A percentile compares a stretch with the other conserved stretches of the same genome.
Conservation (phyloP, 805 yeast genomes). For the Suhomyces sp. region DNA sequence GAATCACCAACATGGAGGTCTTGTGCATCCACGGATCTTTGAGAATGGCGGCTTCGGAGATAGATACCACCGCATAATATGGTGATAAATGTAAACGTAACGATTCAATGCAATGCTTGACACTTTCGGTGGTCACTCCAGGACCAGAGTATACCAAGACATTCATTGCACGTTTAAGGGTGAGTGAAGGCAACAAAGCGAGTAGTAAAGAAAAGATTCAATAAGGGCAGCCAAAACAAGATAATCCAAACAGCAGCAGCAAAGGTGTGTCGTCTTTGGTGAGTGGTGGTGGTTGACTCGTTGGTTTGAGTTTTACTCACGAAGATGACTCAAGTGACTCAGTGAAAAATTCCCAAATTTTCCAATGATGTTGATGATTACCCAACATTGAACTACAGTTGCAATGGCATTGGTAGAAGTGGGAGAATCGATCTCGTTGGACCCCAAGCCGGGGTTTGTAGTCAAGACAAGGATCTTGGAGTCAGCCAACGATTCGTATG, state of each 20-base stretch:
- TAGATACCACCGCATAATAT: slow-evolving; percentile 78
- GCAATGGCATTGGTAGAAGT: slow-evolving; percentile 11
- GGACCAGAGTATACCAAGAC: slow-evolving; percentile 44
- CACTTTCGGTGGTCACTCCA: slow-evolving; percentile 86
- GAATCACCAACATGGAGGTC: slow-evolving; percentile 78
- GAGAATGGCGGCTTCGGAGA: slow-evolving; percentile 58
- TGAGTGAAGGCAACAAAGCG: no score
- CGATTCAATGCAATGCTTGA: slow-evolving; percentile 78
- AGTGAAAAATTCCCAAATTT: no score
- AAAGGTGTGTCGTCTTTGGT: no score
- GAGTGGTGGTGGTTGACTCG: no score
- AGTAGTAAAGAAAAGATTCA: no score
- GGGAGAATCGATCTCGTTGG: slow-evolving; percentile 20
- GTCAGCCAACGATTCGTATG: slow-evolving; percentile 22
- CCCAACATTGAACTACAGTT: no score
- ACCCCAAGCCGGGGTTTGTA: slow-evolving; percentile 72
- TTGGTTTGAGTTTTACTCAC: no score
- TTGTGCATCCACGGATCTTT: slow-evolving; percentile 88
- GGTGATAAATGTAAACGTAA: slow-evolving; percentile 77
- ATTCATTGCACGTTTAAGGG: slow-evolving; percentile 26
- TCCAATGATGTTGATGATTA: no score
- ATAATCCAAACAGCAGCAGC: no score
- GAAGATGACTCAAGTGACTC: no score
- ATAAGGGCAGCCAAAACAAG: no score
- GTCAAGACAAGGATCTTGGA: slow-evolving; percentile 58